phyloP scores from a whole-genome alignment of 768 basidiomycete genomes.

The Boletus vinaceobasis region DNA sequence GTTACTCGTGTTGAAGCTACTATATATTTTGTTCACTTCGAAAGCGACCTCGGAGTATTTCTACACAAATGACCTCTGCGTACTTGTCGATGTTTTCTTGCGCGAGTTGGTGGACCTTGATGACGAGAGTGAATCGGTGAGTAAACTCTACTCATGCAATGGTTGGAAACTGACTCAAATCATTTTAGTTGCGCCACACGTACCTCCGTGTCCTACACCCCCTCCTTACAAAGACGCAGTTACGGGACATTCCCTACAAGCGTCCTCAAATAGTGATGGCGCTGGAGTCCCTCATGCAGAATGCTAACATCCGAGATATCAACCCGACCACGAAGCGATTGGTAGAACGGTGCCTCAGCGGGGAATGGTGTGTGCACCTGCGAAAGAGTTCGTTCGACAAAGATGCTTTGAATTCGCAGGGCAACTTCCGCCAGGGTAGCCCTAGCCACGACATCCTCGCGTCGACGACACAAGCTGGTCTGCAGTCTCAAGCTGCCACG shows the following conservation, averaged over 20 bases:
- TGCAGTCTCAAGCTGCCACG: background rate
- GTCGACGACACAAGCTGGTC: conserved; percentile 31
- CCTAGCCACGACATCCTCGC: conserved; percentile 44
- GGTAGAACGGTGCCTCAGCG: conserved; percentile 85
- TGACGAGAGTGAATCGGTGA: conserved; percentile 88
- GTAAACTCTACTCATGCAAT: conserved; percentile 28
- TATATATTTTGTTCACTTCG: conserved; percentile 94
- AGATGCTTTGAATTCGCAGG: conserved; percentile 25
- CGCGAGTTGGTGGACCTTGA: conserved; percentile 89
- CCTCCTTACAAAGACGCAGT: conserved; percentile 89
- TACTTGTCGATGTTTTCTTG: conserved; percentile 97
- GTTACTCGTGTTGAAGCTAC: conserved; percentile 86
- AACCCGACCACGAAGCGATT: conserved; percentile 86
- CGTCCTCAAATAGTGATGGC: conserved; percentile 82
- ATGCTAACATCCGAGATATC: conserved; percentile 76
- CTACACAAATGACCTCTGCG: conserved; percentile 95
- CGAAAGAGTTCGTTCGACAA: conserved; percentile 38
- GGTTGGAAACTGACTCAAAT: conserved; percentile 2
- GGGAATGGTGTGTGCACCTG: conserved; percentile 81
- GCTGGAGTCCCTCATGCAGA: conserved; percentile 72
- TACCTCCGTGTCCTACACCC: conserved; percentile 96
- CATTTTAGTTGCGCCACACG: conserved; percentile 80
- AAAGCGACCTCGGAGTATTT: conserved; percentile 93
- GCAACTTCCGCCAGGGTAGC: conserved; percentile 35
- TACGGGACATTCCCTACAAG: conserved; percentile 84